A percentile compares a stretch with the other conserved stretches of the same genome.
These are phyloP conservation scores for Hymenoscyphus salicellus DNA, from an alignment of 2,329 filamentous ascomycete species.

Conservation along the genomic window DNA sequence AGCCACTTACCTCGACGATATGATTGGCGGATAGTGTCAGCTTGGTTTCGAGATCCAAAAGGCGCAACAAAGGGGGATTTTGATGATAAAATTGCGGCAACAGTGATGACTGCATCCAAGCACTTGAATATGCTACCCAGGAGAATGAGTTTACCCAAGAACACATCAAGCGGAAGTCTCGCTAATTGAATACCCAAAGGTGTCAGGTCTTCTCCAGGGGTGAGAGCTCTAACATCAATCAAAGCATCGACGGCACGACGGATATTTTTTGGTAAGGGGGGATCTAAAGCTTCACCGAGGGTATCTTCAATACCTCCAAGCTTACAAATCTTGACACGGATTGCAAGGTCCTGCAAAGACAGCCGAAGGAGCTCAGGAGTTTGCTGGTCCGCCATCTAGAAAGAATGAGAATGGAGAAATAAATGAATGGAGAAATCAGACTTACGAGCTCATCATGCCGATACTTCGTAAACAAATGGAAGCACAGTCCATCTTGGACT, in stretches of 20 bases:
- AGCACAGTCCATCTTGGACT: constrained; percentile 92
- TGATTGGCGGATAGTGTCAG: constrained; percentile 71
- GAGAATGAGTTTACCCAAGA: constrained; percentile 88
- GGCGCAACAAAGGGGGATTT: constrained; percentile 91
- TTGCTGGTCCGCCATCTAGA: constrained; percentile 78
- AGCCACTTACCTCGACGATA: constrained; percentile 63
- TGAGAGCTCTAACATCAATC: constrained; percentile 88
- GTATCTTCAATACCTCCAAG: constrained; percentile 91
- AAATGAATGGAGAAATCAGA: background rate
- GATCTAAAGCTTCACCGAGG: constrained; percentile 80
- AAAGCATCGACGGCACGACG: constrained; percentile 88
- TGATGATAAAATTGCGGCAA: constrained; percentile 88
- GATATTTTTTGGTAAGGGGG: constrained; percentile 88
- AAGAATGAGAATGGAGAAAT: constrained; percentile 4
- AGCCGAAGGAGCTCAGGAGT: constrained; percentile 94
- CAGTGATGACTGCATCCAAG: constrained; percentile 84
- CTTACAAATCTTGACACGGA: constrained; percentile 96
- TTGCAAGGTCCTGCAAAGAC: constrained; percentile 89
- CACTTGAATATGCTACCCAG: constrained; percentile 85
- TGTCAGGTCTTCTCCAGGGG: constrained; percentile 76
- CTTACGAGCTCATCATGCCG: constrained; percentile 69
- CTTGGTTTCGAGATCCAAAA: constrained; percentile 78
- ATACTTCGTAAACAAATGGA: constrained; percentile 90
- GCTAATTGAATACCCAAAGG: constrained; percentile 83
- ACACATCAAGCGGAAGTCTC: constrained; percentile 86